Evolutionary conservation across 2,329 filamentous ascomycete species (phyloP).

Genomic region (Aspergillus thermomutatus): DNA sequence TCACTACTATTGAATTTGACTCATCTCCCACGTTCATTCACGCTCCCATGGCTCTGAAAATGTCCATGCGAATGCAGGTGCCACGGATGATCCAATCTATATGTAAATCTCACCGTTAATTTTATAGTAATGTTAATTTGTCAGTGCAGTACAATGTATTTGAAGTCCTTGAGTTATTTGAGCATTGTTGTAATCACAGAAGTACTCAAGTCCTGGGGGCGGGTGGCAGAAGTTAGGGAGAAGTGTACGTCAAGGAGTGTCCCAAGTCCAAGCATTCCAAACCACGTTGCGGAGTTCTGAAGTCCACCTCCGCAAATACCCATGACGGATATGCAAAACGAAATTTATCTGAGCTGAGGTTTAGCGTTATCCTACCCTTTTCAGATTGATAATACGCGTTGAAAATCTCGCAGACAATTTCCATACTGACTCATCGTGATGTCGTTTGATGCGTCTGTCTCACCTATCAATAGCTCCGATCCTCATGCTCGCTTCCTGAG

Average conservation of each 20-base stretch:
- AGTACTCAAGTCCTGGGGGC: not conserved
- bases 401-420: not conserved
- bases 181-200: not conserved
- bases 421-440: slow-evolving; percentile 41
- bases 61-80: not conserved
- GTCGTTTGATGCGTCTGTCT: slow-evolving; percentile 70
- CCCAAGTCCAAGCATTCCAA: not conserved
- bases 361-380: not conserved
- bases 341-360: not conserved
- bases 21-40: not conserved
- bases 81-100: not conserved
- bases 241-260: not conserved
- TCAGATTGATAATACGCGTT: not conserved
- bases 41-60: not conserved
- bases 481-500: slow-evolving; percentile 73
- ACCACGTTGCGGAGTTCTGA: not conserved
- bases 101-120: not conserved
- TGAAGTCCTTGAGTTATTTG: no score
- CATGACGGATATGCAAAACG: not conserved
- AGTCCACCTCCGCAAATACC: not conserved
- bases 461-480: slow-evolving; percentile 69
- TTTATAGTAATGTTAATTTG: not conserved
- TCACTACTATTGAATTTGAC: not conserved
- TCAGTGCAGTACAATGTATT: not conserved
- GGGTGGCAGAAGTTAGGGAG: not conserved